phyloP scores from a whole-genome alignment of 1,284 basidiomycete species.

The Pascua guehoae region DNA sequence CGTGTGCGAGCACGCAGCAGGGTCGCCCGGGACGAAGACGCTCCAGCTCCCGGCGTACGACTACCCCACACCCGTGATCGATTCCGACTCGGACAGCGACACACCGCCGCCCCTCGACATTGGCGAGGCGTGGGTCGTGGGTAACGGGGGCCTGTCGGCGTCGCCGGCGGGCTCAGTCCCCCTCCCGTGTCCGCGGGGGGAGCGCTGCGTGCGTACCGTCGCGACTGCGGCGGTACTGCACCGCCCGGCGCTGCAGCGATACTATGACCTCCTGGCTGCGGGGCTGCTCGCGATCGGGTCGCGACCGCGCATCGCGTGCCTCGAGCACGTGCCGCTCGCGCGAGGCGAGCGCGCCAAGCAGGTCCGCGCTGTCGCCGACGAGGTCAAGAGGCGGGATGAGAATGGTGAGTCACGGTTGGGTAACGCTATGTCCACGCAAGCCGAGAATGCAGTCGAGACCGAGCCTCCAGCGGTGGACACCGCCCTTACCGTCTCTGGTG shows the following conservation, averaged over 20 bases:
- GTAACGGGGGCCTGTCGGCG: no score
- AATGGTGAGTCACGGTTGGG: background rate
- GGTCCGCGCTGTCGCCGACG: background rate
- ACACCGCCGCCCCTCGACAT: no score
- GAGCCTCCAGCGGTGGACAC: background rate
- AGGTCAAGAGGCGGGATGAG: background rate
- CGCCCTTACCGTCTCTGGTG: background rate
- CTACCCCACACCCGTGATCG: no score
- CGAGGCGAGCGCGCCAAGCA: background rate
- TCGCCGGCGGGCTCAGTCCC: no score
- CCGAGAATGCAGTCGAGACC: background rate
- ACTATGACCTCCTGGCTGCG: conserved; percentile 2
- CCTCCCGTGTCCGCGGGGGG: background rate
- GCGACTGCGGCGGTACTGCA: background rate
- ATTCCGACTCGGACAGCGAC: no score
- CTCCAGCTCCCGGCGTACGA: no score
- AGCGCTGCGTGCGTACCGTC: background rate
- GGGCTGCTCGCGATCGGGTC: conserved; percentile 1
- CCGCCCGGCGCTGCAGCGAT: background rate
- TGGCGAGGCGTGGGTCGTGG: no score
- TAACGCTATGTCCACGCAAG: background rate
- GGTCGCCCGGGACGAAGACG: no score
- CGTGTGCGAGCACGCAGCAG: background rate
- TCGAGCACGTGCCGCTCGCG: background rate
- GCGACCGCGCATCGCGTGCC: background rate